Evolutionary conservation across 208 protist species (phyloP).

Genomic region (Trypanosomatidae sp.): DNA sequence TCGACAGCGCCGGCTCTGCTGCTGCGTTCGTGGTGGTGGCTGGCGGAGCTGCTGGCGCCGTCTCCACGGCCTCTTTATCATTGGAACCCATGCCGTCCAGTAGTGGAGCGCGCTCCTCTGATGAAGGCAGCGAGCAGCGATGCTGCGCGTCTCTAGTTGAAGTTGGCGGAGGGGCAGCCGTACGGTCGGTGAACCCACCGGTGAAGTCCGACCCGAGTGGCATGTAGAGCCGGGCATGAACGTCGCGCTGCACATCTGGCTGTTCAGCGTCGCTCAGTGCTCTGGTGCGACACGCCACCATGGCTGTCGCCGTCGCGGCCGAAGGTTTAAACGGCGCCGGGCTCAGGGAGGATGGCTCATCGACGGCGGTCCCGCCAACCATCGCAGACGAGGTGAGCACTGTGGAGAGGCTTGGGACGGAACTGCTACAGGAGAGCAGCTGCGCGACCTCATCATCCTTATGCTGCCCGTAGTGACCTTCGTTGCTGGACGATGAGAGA

Average conservation of each 20-base stretch:
- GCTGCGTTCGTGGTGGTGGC: background rate
- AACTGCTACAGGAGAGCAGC: conserved; percentile 1
- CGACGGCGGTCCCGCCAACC: background rate
- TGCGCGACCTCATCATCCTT: background rate
- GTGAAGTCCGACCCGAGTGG: conserved; percentile 19
- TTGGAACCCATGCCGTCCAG: background rate
- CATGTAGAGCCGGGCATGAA: background rate
- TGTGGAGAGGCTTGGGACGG: background rate
- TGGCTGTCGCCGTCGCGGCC: background rate
- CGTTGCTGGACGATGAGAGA: conserved; percentile 2
- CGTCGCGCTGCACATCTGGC: background rate
- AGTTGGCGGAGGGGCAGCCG: background rate
- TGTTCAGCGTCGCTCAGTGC: background rate
- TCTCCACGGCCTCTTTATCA: background rate
- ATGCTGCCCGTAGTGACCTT: background rate
- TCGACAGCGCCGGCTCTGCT: conserved; percentile 29
- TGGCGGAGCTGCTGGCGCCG: background rate
- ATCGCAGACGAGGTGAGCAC: background rate
- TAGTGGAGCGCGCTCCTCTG: background rate
- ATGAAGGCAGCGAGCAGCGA: background rate
- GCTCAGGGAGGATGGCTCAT: background rate
- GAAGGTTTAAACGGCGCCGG: conserved; percentile 4
- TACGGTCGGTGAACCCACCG: background rate
- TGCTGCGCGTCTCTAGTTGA: background rate
- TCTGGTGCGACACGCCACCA: background rate